Evolutionary conservation across 352 stramenopile genomes (phyloP).

Genomic region (Pythium utonaiense): DNA sequence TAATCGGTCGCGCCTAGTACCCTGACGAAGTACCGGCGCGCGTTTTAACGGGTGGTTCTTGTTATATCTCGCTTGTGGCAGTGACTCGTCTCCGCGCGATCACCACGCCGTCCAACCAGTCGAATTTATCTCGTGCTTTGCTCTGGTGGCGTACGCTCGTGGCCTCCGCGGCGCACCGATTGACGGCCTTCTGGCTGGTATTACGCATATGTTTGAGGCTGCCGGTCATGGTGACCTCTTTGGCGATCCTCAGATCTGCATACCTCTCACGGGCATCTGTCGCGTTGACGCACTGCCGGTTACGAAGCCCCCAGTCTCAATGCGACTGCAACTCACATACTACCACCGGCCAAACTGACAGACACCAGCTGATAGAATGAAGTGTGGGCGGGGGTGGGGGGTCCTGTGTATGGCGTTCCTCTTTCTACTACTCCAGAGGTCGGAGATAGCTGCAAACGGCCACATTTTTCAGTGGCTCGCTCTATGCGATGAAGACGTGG

Average conservation of each 20-base stretch:
- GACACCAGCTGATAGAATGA: neutral
- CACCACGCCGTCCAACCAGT: neutral
- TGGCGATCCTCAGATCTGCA: conserved; percentile 2
- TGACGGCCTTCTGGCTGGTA: neutral
- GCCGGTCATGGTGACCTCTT: neutral
- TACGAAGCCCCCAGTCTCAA: neutral
- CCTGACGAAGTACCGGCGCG: neutral
- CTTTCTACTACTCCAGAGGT: conserved; percentile 8
- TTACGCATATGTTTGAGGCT: neutral
- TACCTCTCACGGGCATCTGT: conserved; percentile 3
- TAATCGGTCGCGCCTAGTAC: neutral
- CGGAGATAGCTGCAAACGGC: neutral
- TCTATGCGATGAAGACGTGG: neutral
- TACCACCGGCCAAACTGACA: neutral
- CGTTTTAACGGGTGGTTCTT: neutral
- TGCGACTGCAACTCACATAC: neutral
- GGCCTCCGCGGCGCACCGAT: neutral
- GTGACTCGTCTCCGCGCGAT: neutral
- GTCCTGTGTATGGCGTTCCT: conserved; percentile 16
- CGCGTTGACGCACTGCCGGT: neutral
- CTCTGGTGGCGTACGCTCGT: neutral
- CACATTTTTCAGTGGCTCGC: conserved; percentile 5
- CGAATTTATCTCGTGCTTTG: neutral
- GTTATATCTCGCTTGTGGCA: neutral
- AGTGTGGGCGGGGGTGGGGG: conserved; percentile 3